Conservation (phyloP, 768 basidiomycete genomes). For the Auriculariales sp. region DNA sequence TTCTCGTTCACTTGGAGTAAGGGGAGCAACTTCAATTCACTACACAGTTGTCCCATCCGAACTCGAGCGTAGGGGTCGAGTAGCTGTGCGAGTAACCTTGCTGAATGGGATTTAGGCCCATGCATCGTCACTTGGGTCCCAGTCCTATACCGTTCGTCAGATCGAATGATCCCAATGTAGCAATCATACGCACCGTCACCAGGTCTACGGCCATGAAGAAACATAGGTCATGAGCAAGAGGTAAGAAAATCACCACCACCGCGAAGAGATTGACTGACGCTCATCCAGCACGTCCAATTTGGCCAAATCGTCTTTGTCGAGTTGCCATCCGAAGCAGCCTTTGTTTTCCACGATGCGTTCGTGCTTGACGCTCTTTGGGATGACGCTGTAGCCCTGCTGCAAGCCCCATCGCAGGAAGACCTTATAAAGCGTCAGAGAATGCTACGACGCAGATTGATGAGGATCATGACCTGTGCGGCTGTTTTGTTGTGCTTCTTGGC, state of each 20-base stretch:
- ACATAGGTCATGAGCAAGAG: background rate
- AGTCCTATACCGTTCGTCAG: background rate
- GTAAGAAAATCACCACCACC: too few relatives aligned
- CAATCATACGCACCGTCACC: background rate
- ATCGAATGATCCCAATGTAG: background rate
- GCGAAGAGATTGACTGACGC: constrained; percentile 8
- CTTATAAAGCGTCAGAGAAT: too few relatives aligned
- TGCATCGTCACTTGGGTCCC: background rate
- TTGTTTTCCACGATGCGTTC: constrained; percentile 26
- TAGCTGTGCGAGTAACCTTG: too few relatives aligned
- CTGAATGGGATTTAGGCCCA: too few relatives aligned
- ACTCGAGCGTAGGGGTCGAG: too few relatives aligned
- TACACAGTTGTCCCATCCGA: too few relatives aligned
- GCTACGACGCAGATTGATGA: too few relatives aligned
- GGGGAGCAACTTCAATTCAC: too few relatives aligned
- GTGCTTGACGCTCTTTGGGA: constrained; percentile 29
- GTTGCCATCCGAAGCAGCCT: constrained; percentile 27
- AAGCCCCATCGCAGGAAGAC: constrained; percentile 60
- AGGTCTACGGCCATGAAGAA: background rate
- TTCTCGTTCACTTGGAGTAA: too few relatives aligned
- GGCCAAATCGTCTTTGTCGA: constrained; percentile 26
- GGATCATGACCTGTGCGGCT: too few relatives aligned
- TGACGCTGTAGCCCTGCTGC: constrained; percentile 39
- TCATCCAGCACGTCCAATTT: constrained; percentile 14
- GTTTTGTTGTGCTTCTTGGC: constrained; percentile 41